phyloP scores from a whole-genome alignment of 1,139 yeast species.

The Magnusiomyces paraingens region DNA sequence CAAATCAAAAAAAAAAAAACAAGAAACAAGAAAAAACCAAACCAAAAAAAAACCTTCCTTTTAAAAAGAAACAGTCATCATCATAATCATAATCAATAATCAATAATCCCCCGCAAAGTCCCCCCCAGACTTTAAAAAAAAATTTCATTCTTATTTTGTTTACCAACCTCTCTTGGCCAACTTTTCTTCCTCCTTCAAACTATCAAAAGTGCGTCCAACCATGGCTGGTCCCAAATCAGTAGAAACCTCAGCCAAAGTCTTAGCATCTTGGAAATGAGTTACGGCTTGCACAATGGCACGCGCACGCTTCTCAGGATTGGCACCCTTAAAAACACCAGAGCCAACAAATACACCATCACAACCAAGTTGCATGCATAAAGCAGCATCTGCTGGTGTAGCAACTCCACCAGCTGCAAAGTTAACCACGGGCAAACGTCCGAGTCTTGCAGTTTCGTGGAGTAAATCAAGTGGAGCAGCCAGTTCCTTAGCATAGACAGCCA shows the following conservation, averaged over 20 bases:
- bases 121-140: too few species aligned
- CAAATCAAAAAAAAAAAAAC: too few species aligned
- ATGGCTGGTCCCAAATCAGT: slow-evolving; percentile 72
- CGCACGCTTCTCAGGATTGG: slow-evolving; percentile 70
- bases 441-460: slow-evolving; percentile 45
- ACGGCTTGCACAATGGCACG: slow-evolving; percentile 78
- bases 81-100: too few species aligned
- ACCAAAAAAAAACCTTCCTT: too few species aligned
- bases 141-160: too few species aligned
- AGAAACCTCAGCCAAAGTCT: slow-evolving; percentile 59
- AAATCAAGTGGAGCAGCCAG: slow-evolving; percentile 55
- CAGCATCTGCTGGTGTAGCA: slow-evolving; percentile 88
- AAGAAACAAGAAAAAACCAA: too few species aligned
- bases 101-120: too few species aligned
- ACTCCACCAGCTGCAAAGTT: slow-evolving; percentile 91
- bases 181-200: slow-evolving; percentile 44
- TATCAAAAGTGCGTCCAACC: slow-evolving; percentile 59
- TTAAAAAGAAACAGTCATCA: too few species aligned
- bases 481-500: slow-evolving; percentile 48
- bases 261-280: slow-evolving; percentile 63
- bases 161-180: slow-evolving; percentile 52
- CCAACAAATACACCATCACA: slow-evolving; percentile 90
- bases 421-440: slow-evolving; percentile 72
- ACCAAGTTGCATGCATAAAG: slow-evolving; percentile 84
- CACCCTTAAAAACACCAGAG: slow-evolving; percentile 77